These are phyloP conservation scores for Ogataea allantospora DNA, from an alignment of 805 yeast genomes.

Conservation along the genomic window DNA sequence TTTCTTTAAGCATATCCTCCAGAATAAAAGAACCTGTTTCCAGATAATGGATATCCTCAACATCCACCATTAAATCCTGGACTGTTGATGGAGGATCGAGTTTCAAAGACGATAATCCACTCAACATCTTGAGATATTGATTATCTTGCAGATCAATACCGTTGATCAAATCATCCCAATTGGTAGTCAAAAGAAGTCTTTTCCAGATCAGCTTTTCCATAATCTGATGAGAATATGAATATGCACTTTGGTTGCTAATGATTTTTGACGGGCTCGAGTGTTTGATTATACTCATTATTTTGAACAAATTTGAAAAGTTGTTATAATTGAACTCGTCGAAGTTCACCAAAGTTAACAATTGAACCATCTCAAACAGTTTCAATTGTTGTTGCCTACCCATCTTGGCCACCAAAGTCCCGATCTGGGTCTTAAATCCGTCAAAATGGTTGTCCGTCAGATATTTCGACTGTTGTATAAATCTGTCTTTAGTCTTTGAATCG, in stretches of 20 bases:
- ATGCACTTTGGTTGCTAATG: slow-evolving; percentile 2
- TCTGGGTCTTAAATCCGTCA: slow-evolving; percentile 12
- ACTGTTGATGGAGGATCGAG: slow-evolving; percentile 12
- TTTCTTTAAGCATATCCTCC: slow-evolving; percentile 14
- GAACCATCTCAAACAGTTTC: slow-evolving; percentile 46
- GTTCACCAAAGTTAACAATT: slow-evolving; percentile 43
- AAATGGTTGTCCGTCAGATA: slow-evolving; percentile 26
- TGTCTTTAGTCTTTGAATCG: slow-evolving; percentile 24
- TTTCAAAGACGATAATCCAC: slow-evolving; percentile 12
- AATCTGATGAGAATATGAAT: slow-evolving; percentile 12
- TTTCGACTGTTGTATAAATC: slow-evolving; percentile 20
- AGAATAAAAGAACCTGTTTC: slow-evolving; percentile 5
- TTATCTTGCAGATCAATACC: slow-evolving; percentile 16
- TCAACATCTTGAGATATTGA: slow-evolving; percentile 15
- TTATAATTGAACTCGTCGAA: slow-evolving; percentile 49
- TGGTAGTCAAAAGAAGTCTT: slow-evolving; percentile 52
- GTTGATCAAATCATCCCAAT: slow-evolving; percentile 43
- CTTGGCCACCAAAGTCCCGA: slow-evolving; percentile 24
- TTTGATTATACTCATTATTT: slow-evolving; percentile 45
- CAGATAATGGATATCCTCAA: slow-evolving; percentile 15
- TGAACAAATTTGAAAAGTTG: slow-evolving; percentile 47
- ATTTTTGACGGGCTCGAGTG: slow-evolving; percentile 23
- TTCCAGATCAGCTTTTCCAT: slow-evolving; percentile 51
- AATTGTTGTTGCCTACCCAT: slow-evolving; percentile 42
- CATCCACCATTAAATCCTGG: slow-evolving; percentile 12